These are phyloP conservation scores for Sphagnurus paluster DNA, from an alignment of 1,284 basidiomycete species.

Conservation along the genomic window DNA sequence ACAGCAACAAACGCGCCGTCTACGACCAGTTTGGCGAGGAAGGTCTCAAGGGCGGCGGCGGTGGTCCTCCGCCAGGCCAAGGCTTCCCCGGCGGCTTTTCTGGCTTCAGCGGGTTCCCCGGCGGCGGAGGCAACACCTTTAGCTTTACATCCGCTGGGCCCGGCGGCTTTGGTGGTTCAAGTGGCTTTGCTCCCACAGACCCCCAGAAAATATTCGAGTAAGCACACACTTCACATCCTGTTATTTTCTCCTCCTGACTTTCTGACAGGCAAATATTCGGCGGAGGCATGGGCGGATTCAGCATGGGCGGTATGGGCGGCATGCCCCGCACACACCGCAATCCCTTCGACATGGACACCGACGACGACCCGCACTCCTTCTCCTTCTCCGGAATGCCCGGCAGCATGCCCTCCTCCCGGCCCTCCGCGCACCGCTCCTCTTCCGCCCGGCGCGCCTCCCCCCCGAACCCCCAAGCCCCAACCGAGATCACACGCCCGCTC, in stretches of 20 bases:
- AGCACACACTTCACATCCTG: conserved; percentile 33
- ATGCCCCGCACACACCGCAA: conserved; percentile 37
- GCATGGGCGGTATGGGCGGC: conserved; percentile 35
- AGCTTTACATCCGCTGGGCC: conserved; percentile 55
- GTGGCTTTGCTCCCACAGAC: conserved; percentile 72
- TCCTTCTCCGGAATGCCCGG: conserved; percentile 56
- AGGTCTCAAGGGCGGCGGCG: conserved; percentile 80
- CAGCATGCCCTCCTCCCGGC: conserved; percentile 33
- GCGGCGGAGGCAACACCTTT: conserved; percentile 53
- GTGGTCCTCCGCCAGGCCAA: conserved; percentile 51
- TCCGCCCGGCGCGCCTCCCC: conserved; percentile 20
- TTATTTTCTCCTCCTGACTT: conserved; percentile 19
- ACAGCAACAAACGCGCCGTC: conserved; percentile 89
- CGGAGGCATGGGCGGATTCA: conserved; percentile 33
- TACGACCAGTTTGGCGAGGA: conserved; percentile 98
- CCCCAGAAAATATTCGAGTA: conserved; percentile 92
- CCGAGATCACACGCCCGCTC: conserved; percentile 82
- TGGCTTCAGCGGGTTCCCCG: conserved; percentile 42
- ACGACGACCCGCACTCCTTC: conserved; percentile 35
- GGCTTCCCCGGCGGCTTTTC: conserved; percentile 45
- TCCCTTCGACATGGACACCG: conserved; percentile 40
- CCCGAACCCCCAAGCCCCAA: conserved; percentile 34
- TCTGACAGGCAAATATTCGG: conserved; percentile 67
- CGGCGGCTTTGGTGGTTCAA: conserved; percentile 37
- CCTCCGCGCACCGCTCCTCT: conserved; percentile 21